Evolutionary conservation across 2,329 filamentous ascomycete species (phyloP), one percentile per base, ranked within the genome.

Genomic region (Monilinia vaccinii-corymbosi): DNA sequence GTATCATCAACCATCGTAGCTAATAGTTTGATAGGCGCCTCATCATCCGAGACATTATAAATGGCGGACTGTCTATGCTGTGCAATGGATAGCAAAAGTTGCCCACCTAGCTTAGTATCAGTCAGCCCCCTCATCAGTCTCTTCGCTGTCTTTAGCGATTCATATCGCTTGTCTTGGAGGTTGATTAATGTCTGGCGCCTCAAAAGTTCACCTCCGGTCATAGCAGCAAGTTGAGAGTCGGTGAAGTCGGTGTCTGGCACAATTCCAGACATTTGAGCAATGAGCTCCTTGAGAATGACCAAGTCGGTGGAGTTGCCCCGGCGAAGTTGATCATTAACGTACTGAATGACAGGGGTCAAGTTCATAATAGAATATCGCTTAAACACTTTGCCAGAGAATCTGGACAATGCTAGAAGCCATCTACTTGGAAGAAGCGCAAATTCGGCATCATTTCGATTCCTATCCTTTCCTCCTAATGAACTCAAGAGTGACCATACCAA

Each of bases 201-300:
- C 13, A 99, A 78, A 31, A 86, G 77, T 56, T 90, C 84, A 16
- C 93, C 92, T 62, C 92, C 93, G 45, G 89, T 90, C 83, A 99
- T 91, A 16, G 90, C 91, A 63, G 89, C 78, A 32, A 96, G 82
- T 73, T 97, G 92, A 21, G 86, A 78, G 66, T 99, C 93, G 34
- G 90, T 97, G 69, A 96, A 93, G 69, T 92, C 90, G 56, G 86
- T 82, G 62, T 93, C 87, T 4, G 92, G 86, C 14, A 93, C 86
- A 62, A 99, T 92, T 49, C 95, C 95, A 21, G 90, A 91, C 94
- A 99, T 97, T 2, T 89, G 89, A 40, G 85, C 85, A 56, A 97
- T 88, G 62, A 99, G 82, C 70, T 97, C 91, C 70, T 94, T 89
- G 46, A 99, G 77, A 62, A 99, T 89, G 64, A 96, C 90, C 38